Conservation (phyloP, 2,329 filamentous ascomycete species). For the Stenocarpella maydis region DNA sequence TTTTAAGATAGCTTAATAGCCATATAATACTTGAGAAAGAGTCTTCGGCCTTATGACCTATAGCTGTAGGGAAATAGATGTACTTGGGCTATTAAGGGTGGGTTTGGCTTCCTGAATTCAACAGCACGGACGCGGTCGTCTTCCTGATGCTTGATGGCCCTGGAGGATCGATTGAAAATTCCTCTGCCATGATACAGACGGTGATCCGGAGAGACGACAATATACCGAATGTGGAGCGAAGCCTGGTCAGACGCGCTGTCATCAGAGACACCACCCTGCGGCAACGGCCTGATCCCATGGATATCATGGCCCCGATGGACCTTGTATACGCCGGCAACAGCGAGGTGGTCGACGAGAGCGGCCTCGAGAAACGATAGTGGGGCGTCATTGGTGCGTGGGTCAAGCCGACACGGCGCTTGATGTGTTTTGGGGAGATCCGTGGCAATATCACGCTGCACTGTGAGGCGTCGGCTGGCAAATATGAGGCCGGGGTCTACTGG, state of each 20-base stretch:
- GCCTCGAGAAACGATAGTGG: background rate
- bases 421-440: background rate
- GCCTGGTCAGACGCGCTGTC: background rate
- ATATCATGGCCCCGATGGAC: background rate
- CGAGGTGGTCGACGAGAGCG: background rate
- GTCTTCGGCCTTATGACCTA: too few relatives aligned
- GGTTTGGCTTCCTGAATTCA: too few relatives aligned
- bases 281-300: background rate
- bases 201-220: conserved; percentile 26
- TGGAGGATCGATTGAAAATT: conserved; percentile 41
- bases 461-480: background rate
- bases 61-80: too few relatives aligned
- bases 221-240: background rate
- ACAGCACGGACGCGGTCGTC: conserved; percentile 43
- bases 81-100: too few relatives aligned
- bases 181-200: conserved; percentile 39
- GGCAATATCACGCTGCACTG: background rate
- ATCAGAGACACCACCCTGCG: background rate
- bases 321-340: background rate
- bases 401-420: background rate
- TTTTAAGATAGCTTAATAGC: too few relatives aligned
- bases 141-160: conserved; percentile 45
- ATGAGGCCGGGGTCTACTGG: background rate
- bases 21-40: too few relatives aligned
- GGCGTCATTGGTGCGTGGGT: background rate